phyloP scores from a whole-genome alignment of 106 monocot species.

The Dendrobium nobile region DNA sequence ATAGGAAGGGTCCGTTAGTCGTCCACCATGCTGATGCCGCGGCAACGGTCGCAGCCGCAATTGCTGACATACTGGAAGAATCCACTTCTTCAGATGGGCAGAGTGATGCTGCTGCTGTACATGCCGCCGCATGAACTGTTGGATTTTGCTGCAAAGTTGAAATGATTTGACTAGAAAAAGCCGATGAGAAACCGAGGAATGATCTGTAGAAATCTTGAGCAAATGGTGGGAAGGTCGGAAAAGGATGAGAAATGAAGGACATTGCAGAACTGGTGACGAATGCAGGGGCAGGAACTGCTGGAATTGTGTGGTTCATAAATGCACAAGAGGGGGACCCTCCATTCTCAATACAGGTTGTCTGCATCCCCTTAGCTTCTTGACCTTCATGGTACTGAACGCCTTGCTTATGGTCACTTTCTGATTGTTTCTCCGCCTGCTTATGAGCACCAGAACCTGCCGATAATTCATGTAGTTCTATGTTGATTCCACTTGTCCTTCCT shows the following conservation, averaged over 20 bases:
- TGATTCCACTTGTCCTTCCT: slow-evolving; percentile 8
- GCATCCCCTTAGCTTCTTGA: not conserved
- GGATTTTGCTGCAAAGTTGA: slow-evolving; percentile 77
- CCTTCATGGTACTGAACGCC: not conserved
- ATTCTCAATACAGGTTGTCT: slow-evolving; percentile 11
- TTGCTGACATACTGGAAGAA: slow-evolving; percentile 40
- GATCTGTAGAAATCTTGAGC: slow-evolving; percentile 40
- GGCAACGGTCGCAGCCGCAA: slow-evolving; percentile 79
- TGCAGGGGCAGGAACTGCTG: slow-evolving; percentile 18
- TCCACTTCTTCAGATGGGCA: slow-evolving; percentile 42
- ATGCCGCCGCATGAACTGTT: slow-evolving; percentile 72
- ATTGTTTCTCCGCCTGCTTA: not conserved
- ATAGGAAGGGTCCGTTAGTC: slow-evolving; percentile 61
- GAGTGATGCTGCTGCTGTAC: slow-evolving; percentile 72
- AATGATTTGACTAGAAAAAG: slow-evolving; percentile 58
- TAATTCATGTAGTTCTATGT: slow-evolving; percentile 3
- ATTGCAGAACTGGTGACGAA: slow-evolving; percentile 13
- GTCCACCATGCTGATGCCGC: slow-evolving; percentile 96
- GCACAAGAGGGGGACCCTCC: slow-evolving; percentile 8
- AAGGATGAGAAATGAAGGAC: slow-evolving; percentile 22
- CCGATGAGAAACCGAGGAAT: slow-evolving; percentile 46
- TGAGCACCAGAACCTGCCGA: not conserved
- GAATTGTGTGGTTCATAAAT: slow-evolving; percentile 15
- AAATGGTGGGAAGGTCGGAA: slow-evolving; percentile 35
- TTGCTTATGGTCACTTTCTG: not conserved